phyloP scores from a whole-genome alignment of 805 yeast genomes.

The Henningerozyma blattae region DNA sequence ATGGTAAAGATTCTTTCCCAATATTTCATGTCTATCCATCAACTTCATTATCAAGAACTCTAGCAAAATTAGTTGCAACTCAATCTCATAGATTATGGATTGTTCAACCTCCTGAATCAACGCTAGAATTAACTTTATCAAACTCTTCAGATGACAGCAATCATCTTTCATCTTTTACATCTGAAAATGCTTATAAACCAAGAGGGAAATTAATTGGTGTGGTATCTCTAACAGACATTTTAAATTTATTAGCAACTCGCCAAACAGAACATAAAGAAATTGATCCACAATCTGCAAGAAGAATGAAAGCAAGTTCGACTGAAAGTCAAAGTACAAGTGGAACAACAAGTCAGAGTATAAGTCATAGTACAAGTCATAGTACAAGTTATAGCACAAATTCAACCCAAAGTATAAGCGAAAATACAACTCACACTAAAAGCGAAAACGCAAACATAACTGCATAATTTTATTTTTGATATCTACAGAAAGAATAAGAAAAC shows the following conservation, averaged over 20 bases:
- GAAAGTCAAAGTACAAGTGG: too few relatives aligned
- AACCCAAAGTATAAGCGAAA: too few relatives aligned
- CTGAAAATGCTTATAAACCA: conserved; percentile 41
- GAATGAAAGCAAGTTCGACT: conserved; percentile 51
- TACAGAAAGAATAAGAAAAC: too few relatives aligned
- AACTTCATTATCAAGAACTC: conserved; percentile 73
- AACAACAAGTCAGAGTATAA: too few relatives aligned
- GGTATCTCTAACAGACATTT: conserved; percentile 79
- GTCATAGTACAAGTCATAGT: too few relatives aligned
- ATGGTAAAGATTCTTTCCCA: conserved; percentile 88
- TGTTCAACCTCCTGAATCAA: conserved; percentile 42
- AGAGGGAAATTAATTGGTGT: conserved; percentile 79
- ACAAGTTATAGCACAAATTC: too few relatives aligned
- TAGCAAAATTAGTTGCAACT: conserved; percentile 93
- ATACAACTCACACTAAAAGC: too few relatives aligned
- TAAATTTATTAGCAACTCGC: conserved; percentile 62
- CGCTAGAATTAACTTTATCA: conserved; percentile 12
- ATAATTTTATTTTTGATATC: too few relatives aligned
- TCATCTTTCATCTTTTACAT: conserved; percentile 11
- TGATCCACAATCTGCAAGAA: conserved; percentile 81
- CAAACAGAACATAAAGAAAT: conserved; percentile 52
- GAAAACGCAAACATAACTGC: too few relatives aligned
- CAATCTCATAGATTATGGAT: conserved; percentile 85
- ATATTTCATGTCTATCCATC: conserved; percentile 81
- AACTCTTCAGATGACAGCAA: conserved; percentile 12